Percentiles rank a stretch among this genome's conserved stretches.
phyloP scores from a whole-genome alignment of 306 rosid genomes.

The Medicago arabica region DNA sequence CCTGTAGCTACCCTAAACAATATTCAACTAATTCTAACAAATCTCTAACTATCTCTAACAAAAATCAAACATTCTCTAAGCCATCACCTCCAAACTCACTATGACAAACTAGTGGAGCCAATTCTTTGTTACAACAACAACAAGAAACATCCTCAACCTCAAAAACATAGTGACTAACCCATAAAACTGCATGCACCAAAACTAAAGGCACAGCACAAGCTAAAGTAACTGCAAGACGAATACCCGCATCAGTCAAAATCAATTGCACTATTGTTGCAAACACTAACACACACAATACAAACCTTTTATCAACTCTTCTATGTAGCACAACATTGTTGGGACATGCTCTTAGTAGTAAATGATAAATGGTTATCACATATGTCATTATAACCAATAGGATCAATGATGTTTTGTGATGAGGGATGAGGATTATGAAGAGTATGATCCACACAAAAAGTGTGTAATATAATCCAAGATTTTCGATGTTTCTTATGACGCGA shows the following conservation, averaged over 20 bases:
- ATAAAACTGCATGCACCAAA: slow-evolving; percentile 68
- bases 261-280: slow-evolving; percentile 51
- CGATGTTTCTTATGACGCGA: slow-evolving; percentile 52
- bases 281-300: slow-evolving; percentile 51
- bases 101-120: slow-evolving; percentile 37
- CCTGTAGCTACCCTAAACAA: not conserved
- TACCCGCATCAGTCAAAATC: slow-evolving; percentile 55
- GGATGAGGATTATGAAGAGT: slow-evolving; percentile 65
- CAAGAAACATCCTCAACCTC: slow-evolving; percentile 47
- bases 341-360: slow-evolving; percentile 48
- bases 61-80: slow-evolving; percentile 36
- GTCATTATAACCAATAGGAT: slow-evolving; percentile 58
- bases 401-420: slow-evolving; percentile 54
- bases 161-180: slow-evolving; percentile 46
- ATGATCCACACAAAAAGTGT: slow-evolving; percentile 61
- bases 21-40: not conserved
- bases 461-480: slow-evolving; percentile 54
- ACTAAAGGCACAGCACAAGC: slow-evolving; percentile 53
- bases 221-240: slow-evolving; percentile 57
- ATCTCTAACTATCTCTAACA: not conserved
- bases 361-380: slow-evolving; percentile 48
- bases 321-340: slow-evolving; percentile 55
- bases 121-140: slow-evolving; percentile 41
- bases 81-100: slow-evolving; percentile 15
- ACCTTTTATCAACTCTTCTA: slow-evolving; percentile 45